phyloP scores from a whole-genome alignment of 108 stramenopile genomes.

The Skeletonema marinoi region DNA sequence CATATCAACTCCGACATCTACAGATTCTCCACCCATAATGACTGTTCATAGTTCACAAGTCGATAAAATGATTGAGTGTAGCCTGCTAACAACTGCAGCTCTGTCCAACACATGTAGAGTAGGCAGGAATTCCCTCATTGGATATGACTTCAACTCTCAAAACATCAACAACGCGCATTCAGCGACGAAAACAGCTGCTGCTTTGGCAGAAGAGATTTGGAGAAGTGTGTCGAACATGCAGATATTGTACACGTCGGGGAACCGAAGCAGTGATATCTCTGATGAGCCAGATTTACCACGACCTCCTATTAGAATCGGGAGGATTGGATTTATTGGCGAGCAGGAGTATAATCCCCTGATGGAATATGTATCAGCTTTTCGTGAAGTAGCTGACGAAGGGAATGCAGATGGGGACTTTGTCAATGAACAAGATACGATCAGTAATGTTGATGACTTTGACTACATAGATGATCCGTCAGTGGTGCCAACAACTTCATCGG shows the following conservation, averaged over 20 bases:
- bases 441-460: background rate
- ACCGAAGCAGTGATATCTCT: background rate
- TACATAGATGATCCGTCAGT: background rate
- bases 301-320: background rate
- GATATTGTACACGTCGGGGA: slow-evolving; percentile 18
- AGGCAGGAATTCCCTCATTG: slow-evolving; percentile 27
- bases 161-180: background rate
- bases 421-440: background rate
- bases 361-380: background rate
- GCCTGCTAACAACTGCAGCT: slow-evolving; percentile 21
- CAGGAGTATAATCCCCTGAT: background rate
- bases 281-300: slow-evolving; percentile 3
- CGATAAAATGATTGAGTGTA: slow-evolving; percentile 28
- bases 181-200: slow-evolving; percentile 20
- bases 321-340: background rate
- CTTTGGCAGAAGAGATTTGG: slow-evolving; percentile 38
- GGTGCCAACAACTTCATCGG: background rate
- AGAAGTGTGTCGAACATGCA: slow-evolving; percentile 18
- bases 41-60: slow-evolving; percentile 36
- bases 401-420: background rate
- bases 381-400: slow-evolving; percentile 4
- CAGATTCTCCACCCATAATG: background rate
- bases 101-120: slow-evolving; percentile 32
- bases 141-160: slow-evolving; percentile 26
- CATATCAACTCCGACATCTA: background rate